phyloP scores from a whole-genome alignment of 2,329 filamentous ascomycete genomes.

The Aspergillus sp. region DNA sequence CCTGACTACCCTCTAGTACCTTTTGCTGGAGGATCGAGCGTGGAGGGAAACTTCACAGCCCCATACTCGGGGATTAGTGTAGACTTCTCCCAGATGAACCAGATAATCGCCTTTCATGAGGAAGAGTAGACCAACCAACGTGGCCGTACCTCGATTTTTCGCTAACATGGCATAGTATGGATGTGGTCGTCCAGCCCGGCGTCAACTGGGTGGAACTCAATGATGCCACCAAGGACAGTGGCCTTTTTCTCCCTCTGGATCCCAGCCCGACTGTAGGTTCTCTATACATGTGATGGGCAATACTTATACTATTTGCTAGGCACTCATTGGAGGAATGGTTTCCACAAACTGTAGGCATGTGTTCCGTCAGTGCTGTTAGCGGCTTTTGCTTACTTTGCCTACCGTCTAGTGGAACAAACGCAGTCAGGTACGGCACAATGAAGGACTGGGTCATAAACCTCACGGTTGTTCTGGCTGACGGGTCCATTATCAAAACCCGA shows the following conservation, averaged over 20 bases:
- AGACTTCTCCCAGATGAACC: constrained; percentile 85
- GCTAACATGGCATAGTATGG: constrained; percentile 55
- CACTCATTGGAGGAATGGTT: constrained; percentile 61
- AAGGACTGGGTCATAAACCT: constrained; percentile 73
- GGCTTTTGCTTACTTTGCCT: too few species aligned
- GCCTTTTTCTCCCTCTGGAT: constrained; percentile 85
- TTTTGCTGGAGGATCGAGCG: constrained; percentile 79
- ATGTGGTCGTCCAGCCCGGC: constrained; percentile 85
- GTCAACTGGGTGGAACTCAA: constrained; percentile 91
- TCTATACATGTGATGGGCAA: too few species aligned
- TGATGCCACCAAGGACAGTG: constrained; percentile 57
- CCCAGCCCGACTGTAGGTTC: constrained; percentile 61
- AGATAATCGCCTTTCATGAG: constrained; percentile 74
- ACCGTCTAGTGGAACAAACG: constrained; percentile 54
- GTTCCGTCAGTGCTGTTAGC: too few species aligned
- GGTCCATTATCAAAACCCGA: constrained; percentile 67
- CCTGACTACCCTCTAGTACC: constrained; percentile 56
- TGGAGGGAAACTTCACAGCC: constrained; percentile 88
- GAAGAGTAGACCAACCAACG: constrained; percentile 53
- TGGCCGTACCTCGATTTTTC: too few species aligned
- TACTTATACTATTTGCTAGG: constrained; percentile 43
- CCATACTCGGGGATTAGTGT: constrained; percentile 84
- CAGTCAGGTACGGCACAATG: constrained; percentile 70
- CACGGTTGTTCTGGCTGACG: constrained; percentile 69
- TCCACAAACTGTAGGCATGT: constrained; percentile 59